Percentiles rank a stretch among this genome's conserved stretches.
Conservation (phyloP, 1,139 yeast species). For the Debaryomyces sp. region DNA sequence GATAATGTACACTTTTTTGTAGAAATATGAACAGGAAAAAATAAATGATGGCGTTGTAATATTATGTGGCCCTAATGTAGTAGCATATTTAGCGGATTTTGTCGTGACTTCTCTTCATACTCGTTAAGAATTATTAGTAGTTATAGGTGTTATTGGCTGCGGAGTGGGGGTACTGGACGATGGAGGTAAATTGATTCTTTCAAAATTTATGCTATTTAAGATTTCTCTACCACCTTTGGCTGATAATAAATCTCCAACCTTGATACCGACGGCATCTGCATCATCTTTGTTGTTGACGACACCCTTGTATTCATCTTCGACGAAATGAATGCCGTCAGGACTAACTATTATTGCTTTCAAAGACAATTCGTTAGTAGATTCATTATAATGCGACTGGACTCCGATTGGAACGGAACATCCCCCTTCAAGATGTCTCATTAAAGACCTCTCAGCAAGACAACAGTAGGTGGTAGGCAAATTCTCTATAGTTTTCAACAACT, state of each 20-base stretch:
- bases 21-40: slow-evolving; percentile 2
- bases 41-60: not conserved
- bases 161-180: not conserved
- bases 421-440: slow-evolving; percentile 89
- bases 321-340: slow-evolving; percentile 75
- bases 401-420: slow-evolving; percentile 99
- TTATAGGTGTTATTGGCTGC: not conserved
- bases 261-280: slow-evolving; percentile 70
- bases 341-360: slow-evolving; percentile 79
- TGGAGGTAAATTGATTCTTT: slow-evolving; percentile 53
- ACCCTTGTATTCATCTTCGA: slow-evolving; percentile 54
- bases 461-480: slow-evolving; percentile 69
- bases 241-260: slow-evolving; percentile 68
- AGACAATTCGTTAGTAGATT: slow-evolving; percentile 40
- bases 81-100: not conserved
- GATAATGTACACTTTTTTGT: slow-evolving; percentile 1
- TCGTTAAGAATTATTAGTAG: not conserved
- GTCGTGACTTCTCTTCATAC: not conserved
- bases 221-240: slow-evolving; percentile 82
- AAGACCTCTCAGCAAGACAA: slow-evolving; percentile 88
- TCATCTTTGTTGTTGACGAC: slow-evolving; percentile 51
- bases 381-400: slow-evolving; percentile 64
- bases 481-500: slow-evolving; percentile 64
- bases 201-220: slow-evolving; percentile 77
- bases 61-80: not conserved